These are phyloP conservation scores for Starmerella roubikii DNA, from an alignment of 805 yeast species.

Conservation along the genomic window DNA sequence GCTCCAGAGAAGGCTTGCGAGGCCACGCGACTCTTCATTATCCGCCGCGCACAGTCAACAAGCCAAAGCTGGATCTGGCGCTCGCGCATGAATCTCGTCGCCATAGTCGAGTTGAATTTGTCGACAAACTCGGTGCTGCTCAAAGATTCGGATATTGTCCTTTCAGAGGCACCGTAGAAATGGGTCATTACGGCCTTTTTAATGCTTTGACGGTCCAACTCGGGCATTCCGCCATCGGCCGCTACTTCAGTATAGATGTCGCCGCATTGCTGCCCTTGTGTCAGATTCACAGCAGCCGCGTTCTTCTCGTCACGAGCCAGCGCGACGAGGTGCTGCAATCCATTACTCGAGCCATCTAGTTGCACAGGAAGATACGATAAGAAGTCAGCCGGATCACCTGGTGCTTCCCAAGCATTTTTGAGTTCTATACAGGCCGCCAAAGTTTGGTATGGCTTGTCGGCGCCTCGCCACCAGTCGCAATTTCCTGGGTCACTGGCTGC, in stretches of 20 bases:
- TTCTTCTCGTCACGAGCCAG: constrained; percentile 42
- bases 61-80: constrained; percentile 59
- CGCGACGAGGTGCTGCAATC: constrained; percentile 46
- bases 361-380: constrained; percentile 37
- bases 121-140: not conserved
- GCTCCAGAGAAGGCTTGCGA: constrained; percentile 34
- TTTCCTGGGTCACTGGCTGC: constrained; percentile 34
- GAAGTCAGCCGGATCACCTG: constrained; percentile 33
- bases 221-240: not conserved
- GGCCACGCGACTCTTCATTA: constrained; percentile 53
- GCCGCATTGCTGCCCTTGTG: constrained; percentile 38
- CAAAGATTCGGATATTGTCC: not conserved
- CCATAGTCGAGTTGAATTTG: not conserved
- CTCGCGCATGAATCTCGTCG: constrained; percentile 2
- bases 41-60: constrained; percentile 60
- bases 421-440: constrained; percentile 40
- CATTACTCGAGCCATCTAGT: constrained; percentile 48
- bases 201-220: constrained; percentile 49
- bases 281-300: constrained; percentile 39
- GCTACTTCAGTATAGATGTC: constrained; percentile 34
- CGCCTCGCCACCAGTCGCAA: constrained; percentile 35
- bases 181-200: constrained; percentile 91
- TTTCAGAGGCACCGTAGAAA: constrained; percentile 80
- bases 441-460: constrained; percentile 42
- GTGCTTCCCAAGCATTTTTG: constrained; percentile 30